phyloP scores from a whole-genome alignment of 306 rosid genomes.

The Prunus mongolica region DNA sequence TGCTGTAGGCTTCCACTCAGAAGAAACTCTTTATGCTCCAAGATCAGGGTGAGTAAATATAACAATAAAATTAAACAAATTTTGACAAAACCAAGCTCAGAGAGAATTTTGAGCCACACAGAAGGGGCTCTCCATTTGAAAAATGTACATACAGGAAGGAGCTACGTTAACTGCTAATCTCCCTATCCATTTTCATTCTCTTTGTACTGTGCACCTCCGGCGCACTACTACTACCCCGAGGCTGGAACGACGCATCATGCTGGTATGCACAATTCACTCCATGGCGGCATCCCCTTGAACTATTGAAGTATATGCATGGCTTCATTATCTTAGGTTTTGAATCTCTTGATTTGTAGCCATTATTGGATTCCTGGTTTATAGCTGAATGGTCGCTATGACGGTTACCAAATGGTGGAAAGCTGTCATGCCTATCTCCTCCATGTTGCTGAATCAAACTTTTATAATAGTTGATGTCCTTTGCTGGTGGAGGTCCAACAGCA shows the following conservation, averaged over 20 bases:
- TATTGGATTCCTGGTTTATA: conserved; percentile 46
- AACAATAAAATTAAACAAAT: conserved; percentile 16
- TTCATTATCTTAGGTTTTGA: conserved; percentile 74
- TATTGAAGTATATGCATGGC: conserved; percentile 87
- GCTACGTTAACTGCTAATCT: conserved; percentile 62
- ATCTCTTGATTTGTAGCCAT: conserved; percentile 52
- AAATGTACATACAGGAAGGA: conserved; percentile 32
- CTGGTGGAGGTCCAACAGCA: conserved; percentile 40
- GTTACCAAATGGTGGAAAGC: conserved; percentile 36
- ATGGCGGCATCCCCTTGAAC: conserved; percentile 84
- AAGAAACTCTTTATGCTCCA: neutral
- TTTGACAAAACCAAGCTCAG: conserved; percentile 12
- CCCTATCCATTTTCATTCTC: conserved; percentile 79
- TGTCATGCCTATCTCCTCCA: conserved; percentile 79
- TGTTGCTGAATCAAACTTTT: conserved; percentile 95
- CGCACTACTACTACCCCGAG: conserved; percentile 41
- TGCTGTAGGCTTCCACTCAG: neutral
- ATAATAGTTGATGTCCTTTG: conserved; percentile 69
- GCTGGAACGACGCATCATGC: conserved; percentile 66
- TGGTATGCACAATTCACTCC: conserved; percentile 81
- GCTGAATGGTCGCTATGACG: conserved; percentile 40
- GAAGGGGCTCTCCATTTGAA: conserved; percentile 27
- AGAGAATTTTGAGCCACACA: conserved; percentile 18
- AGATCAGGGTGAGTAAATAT: neutral
- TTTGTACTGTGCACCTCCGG: conserved; percentile 54